Base-by-base conservation (phyloP, 768 basidiomycete genomes). In the Crassisporium funariophilum region DNA sequence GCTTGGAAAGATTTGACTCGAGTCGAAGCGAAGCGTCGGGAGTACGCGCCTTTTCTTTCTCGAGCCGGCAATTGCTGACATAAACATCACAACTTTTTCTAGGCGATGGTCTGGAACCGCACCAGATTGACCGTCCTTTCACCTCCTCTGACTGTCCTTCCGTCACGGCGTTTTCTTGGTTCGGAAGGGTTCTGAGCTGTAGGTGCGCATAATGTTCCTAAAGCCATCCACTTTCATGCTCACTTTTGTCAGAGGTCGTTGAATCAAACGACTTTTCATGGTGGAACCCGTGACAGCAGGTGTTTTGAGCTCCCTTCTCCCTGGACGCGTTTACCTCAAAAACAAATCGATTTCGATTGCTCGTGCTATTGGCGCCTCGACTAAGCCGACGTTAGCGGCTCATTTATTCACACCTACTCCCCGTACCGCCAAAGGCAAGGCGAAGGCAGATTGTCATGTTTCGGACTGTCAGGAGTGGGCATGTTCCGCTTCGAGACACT, bases 211-310 rank as follows among this genome's bases (percentile, higher is more conserved):
- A n/a, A n/a, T 31, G n/a, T 31, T 31, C 29, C 11, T 31, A 11
- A 31, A n/a, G 29, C 5, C 13, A 7, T 31, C 29, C n/a, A 31
- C 29, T 31, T 31, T 31, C n/a, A 31, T 31, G 29, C 29, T 31
- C n/a, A 31, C 29, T 11, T 31, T 31, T 31, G n/a, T 11, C 29
- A 2, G 11, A 31, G 29, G 29, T n/a, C 2, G n/a, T 11, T 31
- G 29, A n/a, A 11, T 31, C n/a, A 31, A 31, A 31, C 5, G 11
- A 31, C 5, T 31, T 31, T 52, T 66, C 71, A 85, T 84, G 83
- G 73, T 84, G 58, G 82, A 86, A 72, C 79, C 81, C 59, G 67
- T 85, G 54, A 75, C 77, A 47, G 72, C 77, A 35, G 74, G 75
- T 64, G 67, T 83, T 54, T 63, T 78, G 65, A 74, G 72, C 64